These are phyloP conservation scores for Bathelium albidoporum DNA, from an alignment of 495 filamentous ascomycete genomes.

Conservation along the genomic window DNA sequence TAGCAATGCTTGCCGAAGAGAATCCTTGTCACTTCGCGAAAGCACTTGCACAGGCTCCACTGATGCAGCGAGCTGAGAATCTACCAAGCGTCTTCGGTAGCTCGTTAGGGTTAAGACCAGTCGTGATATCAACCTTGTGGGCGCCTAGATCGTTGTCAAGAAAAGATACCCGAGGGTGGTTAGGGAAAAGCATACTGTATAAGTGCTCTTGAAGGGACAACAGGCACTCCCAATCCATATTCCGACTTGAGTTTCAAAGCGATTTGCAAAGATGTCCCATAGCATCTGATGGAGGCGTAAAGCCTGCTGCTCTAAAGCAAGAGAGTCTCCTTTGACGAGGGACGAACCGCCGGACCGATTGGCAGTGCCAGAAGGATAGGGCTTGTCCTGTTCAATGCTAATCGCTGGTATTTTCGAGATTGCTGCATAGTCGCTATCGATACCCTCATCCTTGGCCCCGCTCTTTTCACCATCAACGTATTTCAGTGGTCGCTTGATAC, in stretches of 20 bases:
- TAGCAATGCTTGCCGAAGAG: neutral
- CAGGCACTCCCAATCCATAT: constrained; percentile 4
- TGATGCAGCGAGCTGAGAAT: neutral
- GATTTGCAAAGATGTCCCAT: neutral
- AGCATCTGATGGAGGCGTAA: neutral
- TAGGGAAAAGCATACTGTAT: neutral
- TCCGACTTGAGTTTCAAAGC: neutral
- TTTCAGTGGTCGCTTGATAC: neutral
- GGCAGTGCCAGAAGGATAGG: neutral
- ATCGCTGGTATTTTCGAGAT: neutral
- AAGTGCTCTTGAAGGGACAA: neutral
- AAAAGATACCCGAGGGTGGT: neutral
- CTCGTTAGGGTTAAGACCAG: neutral
- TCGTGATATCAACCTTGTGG: neutral
- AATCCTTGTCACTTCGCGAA: neutral
- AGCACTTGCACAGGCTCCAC: neutral
- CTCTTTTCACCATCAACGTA: neutral
- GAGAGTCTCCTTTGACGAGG: neutral
- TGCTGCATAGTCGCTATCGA: neutral
- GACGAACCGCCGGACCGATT: neutral
- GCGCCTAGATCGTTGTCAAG: neutral
- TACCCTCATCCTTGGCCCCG: neutral
- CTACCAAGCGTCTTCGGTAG: neutral
- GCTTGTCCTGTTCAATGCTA: neutral
- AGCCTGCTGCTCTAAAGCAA: neutral